Evolutionary conservation across 78 protist species (phyloP).

Genomic region (Cavenderia fasciculata): DNA sequence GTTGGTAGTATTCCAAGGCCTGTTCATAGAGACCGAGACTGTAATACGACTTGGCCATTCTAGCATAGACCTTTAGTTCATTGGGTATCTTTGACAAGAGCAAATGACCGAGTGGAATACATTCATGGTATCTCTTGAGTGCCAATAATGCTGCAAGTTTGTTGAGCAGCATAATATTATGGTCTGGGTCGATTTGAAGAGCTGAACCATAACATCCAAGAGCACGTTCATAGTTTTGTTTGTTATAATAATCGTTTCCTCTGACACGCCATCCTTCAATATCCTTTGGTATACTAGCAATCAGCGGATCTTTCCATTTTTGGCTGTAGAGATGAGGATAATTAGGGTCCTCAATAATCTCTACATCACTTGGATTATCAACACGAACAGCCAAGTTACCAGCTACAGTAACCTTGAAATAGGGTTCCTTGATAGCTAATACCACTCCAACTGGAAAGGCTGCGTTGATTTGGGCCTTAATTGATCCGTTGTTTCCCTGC

Average conservation of each 20-base stretch:
- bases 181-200: neutral
- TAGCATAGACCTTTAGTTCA: neutral
- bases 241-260: neutral
- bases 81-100: neutral
- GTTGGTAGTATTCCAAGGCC: neutral
- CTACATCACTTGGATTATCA: conserved; percentile 5
- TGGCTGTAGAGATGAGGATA: neutral
- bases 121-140: conserved; percentile 15
- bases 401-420: neutral
- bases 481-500: neutral
- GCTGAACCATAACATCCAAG: neutral
- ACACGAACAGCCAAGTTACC: neutral
- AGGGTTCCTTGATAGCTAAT: conserved; percentile 16
- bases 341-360: neutral
- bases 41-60: conserved; percentile 5
- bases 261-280: conserved; percentile 14
- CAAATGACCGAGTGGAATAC: neutral
- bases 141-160: conserved; percentile 2
- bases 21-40: conserved; percentile 18
- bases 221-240: neutral
- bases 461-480: neutral
- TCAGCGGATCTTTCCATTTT: neutral
- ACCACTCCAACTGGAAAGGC: conserved; percentile 4
- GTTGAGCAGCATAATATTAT: neutral
- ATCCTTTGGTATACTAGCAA: neutral